Conservation (phyloP, 2,329 filamentous ascomycete genomes). For the Emergomyces africanus region DNA sequence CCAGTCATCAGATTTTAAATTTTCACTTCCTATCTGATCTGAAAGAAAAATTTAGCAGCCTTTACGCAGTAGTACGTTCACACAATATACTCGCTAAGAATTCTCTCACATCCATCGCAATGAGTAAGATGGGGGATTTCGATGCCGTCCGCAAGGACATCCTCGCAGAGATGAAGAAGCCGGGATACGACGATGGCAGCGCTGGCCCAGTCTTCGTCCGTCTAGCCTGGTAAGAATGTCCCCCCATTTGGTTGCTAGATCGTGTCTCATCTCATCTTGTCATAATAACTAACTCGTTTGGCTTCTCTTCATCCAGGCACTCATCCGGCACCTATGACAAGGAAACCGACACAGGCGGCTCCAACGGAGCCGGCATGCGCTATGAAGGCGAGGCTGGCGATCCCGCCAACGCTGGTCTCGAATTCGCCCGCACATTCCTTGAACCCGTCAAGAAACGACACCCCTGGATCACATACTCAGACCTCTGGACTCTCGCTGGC, state of each 20-base stretch:
- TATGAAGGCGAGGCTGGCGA: constrained; percentile 53
- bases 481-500: constrained; percentile 52
- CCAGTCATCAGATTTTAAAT: not conserved
- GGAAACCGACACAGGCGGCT: constrained; percentile 48
- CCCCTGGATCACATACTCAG: constrained; percentile 53
- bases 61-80: constrained; percentile 5
- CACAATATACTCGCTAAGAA: constrained; percentile 2
- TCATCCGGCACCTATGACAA: constrained; percentile 50
- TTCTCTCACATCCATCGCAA: constrained; percentile 15
- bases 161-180: constrained; percentile 42
- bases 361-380: constrained; percentile 53
- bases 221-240: constrained; percentile 42
- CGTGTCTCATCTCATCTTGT: not conserved
- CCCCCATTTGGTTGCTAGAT: not conserved
- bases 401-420: constrained; percentile 51
- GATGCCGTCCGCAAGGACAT: constrained; percentile 43
- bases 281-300: constrained; percentile 5
- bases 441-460: constrained; percentile 48
- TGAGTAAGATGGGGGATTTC: constrained; percentile 29
- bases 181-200: constrained; percentile 52
- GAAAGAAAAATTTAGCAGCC: not conserved
- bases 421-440: constrained; percentile 51
- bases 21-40: not conserved
- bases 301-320: constrained; percentile 34
- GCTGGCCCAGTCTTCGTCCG: constrained; percentile 52